Percentiles rank a stretch among this genome's conserved stretches.
phyloP scores from a whole-genome alignment of 108 stramenopile species.

The Cyclotella choctawhatcheeana region DNA sequence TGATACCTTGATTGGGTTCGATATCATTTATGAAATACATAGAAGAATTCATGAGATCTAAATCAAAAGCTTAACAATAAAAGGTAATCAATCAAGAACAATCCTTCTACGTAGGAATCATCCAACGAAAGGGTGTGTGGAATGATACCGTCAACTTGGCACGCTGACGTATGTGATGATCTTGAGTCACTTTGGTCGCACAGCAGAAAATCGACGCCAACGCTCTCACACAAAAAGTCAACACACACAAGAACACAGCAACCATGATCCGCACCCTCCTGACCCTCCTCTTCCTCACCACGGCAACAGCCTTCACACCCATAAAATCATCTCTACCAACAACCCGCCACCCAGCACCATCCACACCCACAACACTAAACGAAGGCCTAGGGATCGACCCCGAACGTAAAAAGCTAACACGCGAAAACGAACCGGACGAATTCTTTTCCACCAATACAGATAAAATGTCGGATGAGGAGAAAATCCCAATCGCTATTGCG shows the following conservation, averaged over 20 bases:
- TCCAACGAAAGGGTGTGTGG: too few species aligned
- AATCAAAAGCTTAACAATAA: too few species aligned
- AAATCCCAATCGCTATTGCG: slow-evolving; percentile 83
- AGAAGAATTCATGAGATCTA: too few species aligned
- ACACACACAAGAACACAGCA: too few species aligned
- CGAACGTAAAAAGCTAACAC: slow-evolving; percentile 68
- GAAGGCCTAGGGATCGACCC: slow-evolving; percentile 59
- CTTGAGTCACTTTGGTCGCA: too few species aligned
- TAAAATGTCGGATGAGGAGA: slow-evolving; percentile 88
- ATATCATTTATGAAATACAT: too few species aligned
- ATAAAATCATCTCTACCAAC: neutral
- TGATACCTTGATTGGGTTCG: too few species aligned
- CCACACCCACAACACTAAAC: slow-evolving; percentile 15
- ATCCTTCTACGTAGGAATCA: too few species aligned
- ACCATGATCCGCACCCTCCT: slow-evolving; percentile 15
- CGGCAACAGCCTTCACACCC: slow-evolving; percentile 15
- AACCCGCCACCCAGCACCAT: neutral
- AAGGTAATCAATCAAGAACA: too few species aligned
- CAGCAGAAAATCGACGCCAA: neutral
- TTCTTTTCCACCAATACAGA: slow-evolving; percentile 86
- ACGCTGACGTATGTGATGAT: too few species aligned
- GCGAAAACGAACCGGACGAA: slow-evolving; percentile 86
- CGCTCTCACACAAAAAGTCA: neutral
- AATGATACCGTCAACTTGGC: too few species aligned
- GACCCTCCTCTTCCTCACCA: slow-evolving; percentile 3